Base-by-base conservation (phyloP, 2,329 filamentous ascomycete genomes). In the Aureobasidium subglaciale region DNA sequence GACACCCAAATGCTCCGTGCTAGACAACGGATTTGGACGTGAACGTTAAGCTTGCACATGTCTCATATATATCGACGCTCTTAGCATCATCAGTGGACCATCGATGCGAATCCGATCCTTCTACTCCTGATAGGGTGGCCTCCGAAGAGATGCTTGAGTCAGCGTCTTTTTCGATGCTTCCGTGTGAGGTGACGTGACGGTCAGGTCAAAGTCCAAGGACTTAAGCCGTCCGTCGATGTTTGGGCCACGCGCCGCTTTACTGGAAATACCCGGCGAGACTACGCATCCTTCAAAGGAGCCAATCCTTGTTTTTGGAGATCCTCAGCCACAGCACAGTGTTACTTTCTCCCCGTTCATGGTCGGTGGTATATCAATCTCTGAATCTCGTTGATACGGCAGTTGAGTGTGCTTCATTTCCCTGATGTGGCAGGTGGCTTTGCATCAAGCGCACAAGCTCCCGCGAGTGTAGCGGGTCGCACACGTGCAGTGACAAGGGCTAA, bases 361-460 rank as follows among this genome's bases (percentile, higher is more conserved):
- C 41, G n/a, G 27, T n/a, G n/a, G 18, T 35, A 48, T 35, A 48
- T 48, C 43, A 34, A 10, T 16, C 16, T 35, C 16, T 48, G 25
- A 40, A 38, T 18, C 48, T 9, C 11, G 25, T 22, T 29, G 22
- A 40, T 40, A 22, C 37, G 48, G 35, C 48, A 32, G 25, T 41
- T 42, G 40, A 27, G 5, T 16, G 20, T 18, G 13, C 22, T 42
- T 52, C 48, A 52, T 52, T 41, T 52, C 48, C 48, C 35, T 52
- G 35, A 41, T 41, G 46, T 38, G 46, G 46, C 32, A 50, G 46
- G 46, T 50, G 46, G 46, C 46, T 50, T 50, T 32, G 34, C 25
- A 45, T 37, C 16, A 50, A 50, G 46, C 38, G 46, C 45, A 49
- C 45, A 49, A 18, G 45, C 45, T 49, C 30, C 45, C 45, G 45